Evolutionary conservation across 2,329 filamentous ascomycete genomes (phyloP).

Genomic region (Xylariales sp.): DNA sequence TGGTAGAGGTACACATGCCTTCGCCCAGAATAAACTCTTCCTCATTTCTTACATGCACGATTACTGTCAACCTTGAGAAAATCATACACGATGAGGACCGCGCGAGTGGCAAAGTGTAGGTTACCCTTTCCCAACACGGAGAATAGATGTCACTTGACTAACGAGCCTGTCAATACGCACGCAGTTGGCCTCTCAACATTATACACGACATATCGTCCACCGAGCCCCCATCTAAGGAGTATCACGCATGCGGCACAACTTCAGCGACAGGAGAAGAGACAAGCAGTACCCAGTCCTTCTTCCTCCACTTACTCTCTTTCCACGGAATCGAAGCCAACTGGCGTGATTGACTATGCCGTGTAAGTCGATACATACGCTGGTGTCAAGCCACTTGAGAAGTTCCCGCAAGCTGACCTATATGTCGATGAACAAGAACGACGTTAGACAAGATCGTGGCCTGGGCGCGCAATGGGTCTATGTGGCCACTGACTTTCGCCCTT

Average conservation of each 20-base stretch:
- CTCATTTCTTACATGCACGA: neutral
- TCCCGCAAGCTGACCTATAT: neutral
- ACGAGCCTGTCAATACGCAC: neutral
- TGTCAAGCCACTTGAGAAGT: neutral
- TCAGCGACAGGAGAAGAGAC: neutral
- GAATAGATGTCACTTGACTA: neutral
- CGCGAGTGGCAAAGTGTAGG: neutral
- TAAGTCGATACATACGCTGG: slow-evolving; percentile 24
- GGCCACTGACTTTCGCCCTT: slow-evolving; percentile 58
- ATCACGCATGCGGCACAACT: neutral
- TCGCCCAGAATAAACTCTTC: neutral
- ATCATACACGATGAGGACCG: neutral
- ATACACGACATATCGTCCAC: too few relatives aligned
- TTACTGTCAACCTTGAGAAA: neutral
- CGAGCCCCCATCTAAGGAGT: neutral
- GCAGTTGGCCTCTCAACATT: neutral
- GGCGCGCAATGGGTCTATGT: slow-evolving; percentile 54
- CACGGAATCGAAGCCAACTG: slow-evolving; percentile 10
- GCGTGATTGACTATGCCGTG: slow-evolving; percentile 16
- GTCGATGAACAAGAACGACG: slow-evolving; percentile 29
- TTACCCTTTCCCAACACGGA: neutral
- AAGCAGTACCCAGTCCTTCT: neutral
- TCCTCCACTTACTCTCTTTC: slow-evolving; percentile 4
- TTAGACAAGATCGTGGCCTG: slow-evolving; percentile 52
- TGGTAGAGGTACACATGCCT: neutral